Base-by-base conservation (phyloP, 768 basidiomycete species). In the Leucocoprinus leucothites region DNA sequence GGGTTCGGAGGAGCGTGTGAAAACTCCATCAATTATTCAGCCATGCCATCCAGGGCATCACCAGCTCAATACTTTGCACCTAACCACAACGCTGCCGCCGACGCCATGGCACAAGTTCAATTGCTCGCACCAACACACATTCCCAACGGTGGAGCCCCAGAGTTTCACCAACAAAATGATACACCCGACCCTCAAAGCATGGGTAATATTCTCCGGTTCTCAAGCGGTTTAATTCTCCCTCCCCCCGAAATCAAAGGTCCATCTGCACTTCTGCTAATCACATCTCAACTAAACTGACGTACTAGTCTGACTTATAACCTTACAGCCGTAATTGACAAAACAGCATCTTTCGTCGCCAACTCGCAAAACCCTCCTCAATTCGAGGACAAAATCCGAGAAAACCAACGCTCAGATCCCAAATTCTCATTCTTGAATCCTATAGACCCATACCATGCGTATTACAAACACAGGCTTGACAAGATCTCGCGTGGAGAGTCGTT, bases 381-480 rank as follows among this genome's bases (percentile, higher is more conserved):
- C 66, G 96, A 98, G 74, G 92, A 94, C 68, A 95, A 96, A 74
- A 94, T 99, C 70, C 86, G 94, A 63, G 94, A 98, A 74, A 89
- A 91, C 64, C 95, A 95, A 72, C 91, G 94, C 73, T 82, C 86
- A 61, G 96, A 98, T 77, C 93, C 94, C 55, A 96, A 97, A 74
- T 99, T 98, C 80, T 94, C 96, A 56, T 99, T 99, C 79, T 82
- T 99, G 70, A 96, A 96, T 76, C 87, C 92, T 58, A 84, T 84
- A 47, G 97, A 99, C 79, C 93, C 97, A 61, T 99, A 97, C 76
- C 93, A 98, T 86, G 91, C 91, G 58, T 98, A 99, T 74, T 99
- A 99, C 68, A 86, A 91, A 67, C 85, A 95, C 76, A 85, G 89
- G 66, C 84, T 96, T 74, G 91, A 94, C 46, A 86, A 85, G 67